A percentile compares a stretch with the other conserved stretches of the same genome.
Evolutionary conservation across 768 basidiomycete species (phyloP).

Genomic region (Mycena kentingensis): DNA sequence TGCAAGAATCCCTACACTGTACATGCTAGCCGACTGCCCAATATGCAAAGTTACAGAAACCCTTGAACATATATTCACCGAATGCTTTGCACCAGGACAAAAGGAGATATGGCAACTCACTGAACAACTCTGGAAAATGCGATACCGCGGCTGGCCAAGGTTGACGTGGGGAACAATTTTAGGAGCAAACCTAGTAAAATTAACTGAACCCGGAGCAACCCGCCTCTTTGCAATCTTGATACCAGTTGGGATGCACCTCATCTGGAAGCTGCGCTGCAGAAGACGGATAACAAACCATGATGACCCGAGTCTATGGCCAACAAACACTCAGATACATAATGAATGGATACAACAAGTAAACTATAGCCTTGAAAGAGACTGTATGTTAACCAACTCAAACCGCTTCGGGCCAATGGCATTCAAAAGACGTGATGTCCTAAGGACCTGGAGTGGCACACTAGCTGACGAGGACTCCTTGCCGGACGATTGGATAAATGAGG

Average conservation of each 20-base stretch:
- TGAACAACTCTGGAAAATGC: neutral
- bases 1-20: conserved; percentile 7
- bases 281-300: neutral
- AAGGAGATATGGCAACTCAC: conserved; percentile 1
- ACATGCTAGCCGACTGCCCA: neutral
- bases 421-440: too few relatives aligned
- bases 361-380: neutral
- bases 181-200: conserved; percentile 1
- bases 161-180: neutral
- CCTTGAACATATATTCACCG: conserved; percentile 19
- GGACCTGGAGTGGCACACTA: too few relatives aligned
- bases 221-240: neutral
- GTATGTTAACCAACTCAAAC: too few relatives aligned
- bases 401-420: too few relatives aligned
- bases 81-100: neutral
- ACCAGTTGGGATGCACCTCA: neutral
- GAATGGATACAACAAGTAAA: neutral
- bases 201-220: neutral
- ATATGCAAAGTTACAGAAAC: conserved; percentile 8
- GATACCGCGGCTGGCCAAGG: neutral
- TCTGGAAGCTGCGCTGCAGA: conserved; percentile 4
- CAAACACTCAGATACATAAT: too few relatives aligned
- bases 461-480: too few relatives aligned
- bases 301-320: neutral
- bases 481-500: too few relatives aligned